phyloP scores from a whole-genome alignment of 192 early-diverging fungal species.

The Rhizophagus sp. region DNA sequence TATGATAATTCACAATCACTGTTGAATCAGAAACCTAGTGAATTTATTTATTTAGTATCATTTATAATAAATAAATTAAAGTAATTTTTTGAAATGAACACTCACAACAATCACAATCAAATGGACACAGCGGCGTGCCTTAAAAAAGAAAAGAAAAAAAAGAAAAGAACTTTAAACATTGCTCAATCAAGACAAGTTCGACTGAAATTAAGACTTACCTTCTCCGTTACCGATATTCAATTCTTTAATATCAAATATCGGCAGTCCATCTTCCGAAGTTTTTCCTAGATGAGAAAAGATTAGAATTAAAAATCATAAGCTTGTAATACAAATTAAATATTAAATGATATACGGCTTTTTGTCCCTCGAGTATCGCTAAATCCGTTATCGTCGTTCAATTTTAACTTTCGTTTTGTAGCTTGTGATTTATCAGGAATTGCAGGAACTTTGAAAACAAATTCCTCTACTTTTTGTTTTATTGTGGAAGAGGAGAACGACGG shows the following conservation, averaged over 20 bases:
- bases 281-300: constrained; percentile 20
- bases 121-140: constrained; percentile 17
- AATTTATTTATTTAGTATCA: no score
- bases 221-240: constrained; percentile 35
- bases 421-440: not conserved
- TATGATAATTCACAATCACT: no score
- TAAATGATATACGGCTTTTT: constrained; percentile 32
- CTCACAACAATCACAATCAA: constrained; percentile 26
- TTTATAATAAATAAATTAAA: no score
- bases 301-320: not conserved
- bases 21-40: no score
- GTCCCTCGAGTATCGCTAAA: constrained; percentile 42
- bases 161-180: not conserved
- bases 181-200: not conserved
- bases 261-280: constrained; percentile 39
- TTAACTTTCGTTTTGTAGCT: constrained; percentile 15
- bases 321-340: not conserved
- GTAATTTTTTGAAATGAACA: not conserved
- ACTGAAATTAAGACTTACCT: constrained; percentile 10
- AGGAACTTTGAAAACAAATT: constrained; percentile 11
- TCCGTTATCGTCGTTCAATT: constrained; percentile 28
- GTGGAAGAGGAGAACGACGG: not conserved
- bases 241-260: constrained; percentile 38
- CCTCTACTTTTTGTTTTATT: not conserved
- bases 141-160: not conserved